These are phyloP conservation scores for Coemansia sp. DNA, from an alignment of 192 early-diverging fungal species.

Conservation along the genomic window DNA sequence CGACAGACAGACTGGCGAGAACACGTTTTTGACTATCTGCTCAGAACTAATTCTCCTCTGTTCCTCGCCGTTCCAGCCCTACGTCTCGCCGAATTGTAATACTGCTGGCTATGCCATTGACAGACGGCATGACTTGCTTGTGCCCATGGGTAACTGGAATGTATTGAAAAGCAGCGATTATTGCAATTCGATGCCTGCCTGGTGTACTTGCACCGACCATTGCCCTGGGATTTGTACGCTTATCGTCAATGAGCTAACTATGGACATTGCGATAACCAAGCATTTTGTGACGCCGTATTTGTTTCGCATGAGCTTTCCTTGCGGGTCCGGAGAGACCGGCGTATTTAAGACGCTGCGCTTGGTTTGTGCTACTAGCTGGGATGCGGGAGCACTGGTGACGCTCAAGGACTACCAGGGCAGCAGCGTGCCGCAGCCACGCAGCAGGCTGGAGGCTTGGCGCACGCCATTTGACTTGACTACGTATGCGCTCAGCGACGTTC, in stretches of 20 bases:
- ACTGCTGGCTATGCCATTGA: background rate
- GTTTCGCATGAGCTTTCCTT: slow-evolving; percentile 8
- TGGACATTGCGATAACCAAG: slow-evolving; percentile 5
- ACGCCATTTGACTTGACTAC: background rate
- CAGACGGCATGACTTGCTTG: background rate
- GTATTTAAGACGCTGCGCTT: background rate
- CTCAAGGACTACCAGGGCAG: background rate
- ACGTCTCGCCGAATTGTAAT: background rate
- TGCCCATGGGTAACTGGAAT: background rate
- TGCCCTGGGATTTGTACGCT: slow-evolving; percentile 43
- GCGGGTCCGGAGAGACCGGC: background rate
- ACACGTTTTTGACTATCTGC: background rate
- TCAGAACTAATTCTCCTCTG: slow-evolving; percentile 13
- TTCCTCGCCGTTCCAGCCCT: slow-evolving; percentile 20
- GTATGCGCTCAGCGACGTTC: slow-evolving; percentile 1
- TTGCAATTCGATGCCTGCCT: slow-evolving; percentile 27
- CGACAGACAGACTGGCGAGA: background rate
- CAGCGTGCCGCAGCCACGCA: background rate
- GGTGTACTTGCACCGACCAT: slow-evolving; percentile 26
- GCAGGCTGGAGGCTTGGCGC: background rate
- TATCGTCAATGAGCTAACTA: slow-evolving; percentile 26
- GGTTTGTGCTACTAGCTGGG: background rate
- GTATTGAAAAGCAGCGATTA: background rate
- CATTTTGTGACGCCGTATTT: slow-evolving; percentile 13
- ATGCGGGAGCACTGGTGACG: background rate